These are phyloP conservation scores for Candida golubevii DNA, from an alignment of 805 yeast species.

Conservation along the genomic window DNA sequence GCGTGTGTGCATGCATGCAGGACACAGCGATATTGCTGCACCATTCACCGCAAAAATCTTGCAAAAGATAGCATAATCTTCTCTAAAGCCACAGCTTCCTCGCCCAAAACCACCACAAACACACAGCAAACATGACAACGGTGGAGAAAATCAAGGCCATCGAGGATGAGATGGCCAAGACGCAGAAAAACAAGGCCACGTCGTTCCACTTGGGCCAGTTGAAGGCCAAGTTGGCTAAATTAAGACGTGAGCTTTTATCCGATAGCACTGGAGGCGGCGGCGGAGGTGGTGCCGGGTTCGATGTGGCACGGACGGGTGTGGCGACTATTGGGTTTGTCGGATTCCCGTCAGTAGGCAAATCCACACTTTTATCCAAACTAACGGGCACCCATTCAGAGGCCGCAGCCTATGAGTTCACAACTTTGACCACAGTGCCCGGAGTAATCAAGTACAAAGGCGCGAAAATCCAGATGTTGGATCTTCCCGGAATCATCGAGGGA, in stretches of 20 bases:
- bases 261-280: constrained; percentile 70
- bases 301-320: constrained; percentile 98
- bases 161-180: constrained; percentile 96
- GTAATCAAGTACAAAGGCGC: constrained; percentile 95
- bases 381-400: constrained; percentile 97
- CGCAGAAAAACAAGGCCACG: constrained; percentile 98
- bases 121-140: constrained; percentile 33
- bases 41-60: too few species aligned
- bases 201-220: constrained; percentile 96
- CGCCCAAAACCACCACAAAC: background rate
- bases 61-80: background rate
- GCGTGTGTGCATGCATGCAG: background rate
- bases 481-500: constrained; percentile 88
- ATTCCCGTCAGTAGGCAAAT: constrained; percentile 92
- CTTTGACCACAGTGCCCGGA: constrained; percentile 97
- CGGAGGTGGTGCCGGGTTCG: constrained; percentile 91
- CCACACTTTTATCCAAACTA: constrained; percentile 77
- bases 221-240: constrained; percentile 92
- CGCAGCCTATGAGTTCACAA: constrained; percentile 98
- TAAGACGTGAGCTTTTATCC: constrained; percentile 80
- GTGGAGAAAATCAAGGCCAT: constrained; percentile 71
- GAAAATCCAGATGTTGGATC: constrained; percentile 90
- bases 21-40: background rate
- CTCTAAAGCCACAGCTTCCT: background rate
- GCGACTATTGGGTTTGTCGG: constrained; percentile 98